Evolutionary conservation across 2,329 filamentous ascomycete species (phyloP), one percentile per base, ranked within the genome.

Genomic region (Talaromyces pinophilus): DNA sequence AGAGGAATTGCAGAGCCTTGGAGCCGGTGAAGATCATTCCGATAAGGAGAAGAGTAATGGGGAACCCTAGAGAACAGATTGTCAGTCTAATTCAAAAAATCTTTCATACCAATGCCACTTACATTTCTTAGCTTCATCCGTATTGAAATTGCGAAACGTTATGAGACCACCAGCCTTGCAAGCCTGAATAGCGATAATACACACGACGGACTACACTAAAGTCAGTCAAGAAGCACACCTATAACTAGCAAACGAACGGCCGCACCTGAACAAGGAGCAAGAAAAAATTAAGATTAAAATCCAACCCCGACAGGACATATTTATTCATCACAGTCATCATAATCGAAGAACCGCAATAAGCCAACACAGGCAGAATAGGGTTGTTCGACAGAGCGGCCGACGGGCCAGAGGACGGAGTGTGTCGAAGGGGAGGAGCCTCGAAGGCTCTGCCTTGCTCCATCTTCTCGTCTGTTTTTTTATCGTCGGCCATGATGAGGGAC

Each of bases 291-390:
- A 99, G 82, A 81, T 99, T 99, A 87, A 96, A 99, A 71, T 90
- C 87, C 62, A 86, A 85, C 68, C 95, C 95, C 7, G 92, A 97
- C 57, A 99, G 88, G 69, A 97, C 93, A 79, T 96, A 99, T 85
- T 99, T 99, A 83, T 99, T 99, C 79, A 96, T 95, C n/a, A 97
- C 92, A 7, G 95, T 99, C 95, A 99, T 99, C 79, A 94, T 87
- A 77, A 99, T 99, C n/a, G 93, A 97, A 63, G 94, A 92, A 74
- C 91, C 84, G 80, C 95, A 99, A 84, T 99, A 99, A 59, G 92
- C 88, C 70, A 96, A 77, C 73, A 99, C 91, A 25, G 94, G 93
- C 59, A 95, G 78, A 55, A 87, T 83, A 17, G 93, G 92, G 79
- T 88, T 95, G 81, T 93, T 92, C 73, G 89, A 86, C 69, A 92